These are phyloP conservation scores for Colletotrichum theobromicola DNA, from an alignment of 2,329 filamentous ascomycete species.

Conservation along the genomic window DNA sequence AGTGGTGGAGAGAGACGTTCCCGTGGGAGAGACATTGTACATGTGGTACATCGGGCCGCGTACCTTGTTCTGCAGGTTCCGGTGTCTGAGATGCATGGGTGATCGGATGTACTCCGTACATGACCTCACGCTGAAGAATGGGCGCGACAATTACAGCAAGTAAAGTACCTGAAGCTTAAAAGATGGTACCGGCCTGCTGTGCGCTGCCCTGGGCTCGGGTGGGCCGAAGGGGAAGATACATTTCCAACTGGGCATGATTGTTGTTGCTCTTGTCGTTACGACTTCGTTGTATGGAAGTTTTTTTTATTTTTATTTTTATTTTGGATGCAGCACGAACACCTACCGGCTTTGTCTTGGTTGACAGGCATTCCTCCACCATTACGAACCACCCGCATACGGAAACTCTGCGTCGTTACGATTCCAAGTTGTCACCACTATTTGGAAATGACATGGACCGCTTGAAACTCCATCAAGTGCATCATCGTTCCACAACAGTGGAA, in stretches of 20 bases:
- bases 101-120: conserved; percentile 14
- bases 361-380: conserved; percentile 6
- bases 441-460: neutral
- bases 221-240: neutral
- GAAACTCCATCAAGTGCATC: neutral
- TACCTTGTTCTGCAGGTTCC: conserved; percentile 10
- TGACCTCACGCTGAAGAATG: conserved; percentile 17
- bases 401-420: neutral
- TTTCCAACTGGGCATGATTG: neutral
- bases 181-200: neutral
- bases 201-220: neutral
- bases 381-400: neutral
- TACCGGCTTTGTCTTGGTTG: neutral
- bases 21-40: neutral
- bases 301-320: too few relatives aligned
- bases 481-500: neutral
- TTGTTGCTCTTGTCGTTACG: neutral
- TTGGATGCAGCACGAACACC: neutral
- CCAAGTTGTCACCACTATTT: neutral
- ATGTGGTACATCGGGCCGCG: neutral
- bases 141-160: neutral
- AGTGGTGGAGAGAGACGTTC: neutral
- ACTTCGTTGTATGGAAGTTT: neutral
- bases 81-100: conserved; percentile 16
- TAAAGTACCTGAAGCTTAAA: neutral